phyloP scores from a whole-genome alignment of 2,329 filamentous ascomycete genomes.

The Epichloe bromicola region DNA sequence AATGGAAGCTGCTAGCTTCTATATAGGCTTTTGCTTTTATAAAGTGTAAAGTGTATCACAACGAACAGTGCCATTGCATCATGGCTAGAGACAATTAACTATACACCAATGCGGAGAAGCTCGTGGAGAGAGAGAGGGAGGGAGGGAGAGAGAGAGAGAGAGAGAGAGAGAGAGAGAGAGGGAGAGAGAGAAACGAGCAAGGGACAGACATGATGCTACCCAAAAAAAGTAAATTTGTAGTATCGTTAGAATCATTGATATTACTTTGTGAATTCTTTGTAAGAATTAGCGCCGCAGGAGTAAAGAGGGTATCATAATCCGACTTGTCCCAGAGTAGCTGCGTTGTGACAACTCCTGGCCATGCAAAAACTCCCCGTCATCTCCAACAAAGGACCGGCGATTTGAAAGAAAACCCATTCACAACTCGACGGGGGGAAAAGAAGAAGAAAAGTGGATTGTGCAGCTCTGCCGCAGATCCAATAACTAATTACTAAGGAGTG shows the following conservation, averaged over 20 bases:
- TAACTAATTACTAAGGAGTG: conserved; percentile 2
- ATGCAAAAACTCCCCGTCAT: conserved; percentile 7
- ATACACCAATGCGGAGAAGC: not conserved
- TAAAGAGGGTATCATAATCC: conserved; percentile 21
- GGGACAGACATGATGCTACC: not conserved
- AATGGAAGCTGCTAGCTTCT: conserved; percentile 85
- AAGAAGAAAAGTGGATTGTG: not conserved
- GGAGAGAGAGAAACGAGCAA: not conserved
- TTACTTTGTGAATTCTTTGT: conserved; percentile 5
- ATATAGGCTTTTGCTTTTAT: conserved; percentile 93
- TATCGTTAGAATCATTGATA: conserved; percentile 11
- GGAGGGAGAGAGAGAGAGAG: not conserved
- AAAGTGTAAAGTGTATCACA: conserved; percentile 49
- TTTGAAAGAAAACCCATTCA: not conserved
- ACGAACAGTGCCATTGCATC: too few relatives aligned
- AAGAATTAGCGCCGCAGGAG: not conserved
- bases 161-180: not conserved
- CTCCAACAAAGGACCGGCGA: not conserved
- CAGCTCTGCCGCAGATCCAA: not conserved
- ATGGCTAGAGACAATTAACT: too few relatives aligned
- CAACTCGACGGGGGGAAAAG: not conserved
- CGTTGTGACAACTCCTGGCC: conserved; percentile 11
- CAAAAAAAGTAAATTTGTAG: not conserved
- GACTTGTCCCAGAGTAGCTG: conserved; percentile 3
- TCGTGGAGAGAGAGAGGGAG: not conserved